These are phyloP conservation scores for Cyberlindnera galapagoensis DNA, from an alignment of 805 yeast genomes.

Conservation along the genomic window DNA sequence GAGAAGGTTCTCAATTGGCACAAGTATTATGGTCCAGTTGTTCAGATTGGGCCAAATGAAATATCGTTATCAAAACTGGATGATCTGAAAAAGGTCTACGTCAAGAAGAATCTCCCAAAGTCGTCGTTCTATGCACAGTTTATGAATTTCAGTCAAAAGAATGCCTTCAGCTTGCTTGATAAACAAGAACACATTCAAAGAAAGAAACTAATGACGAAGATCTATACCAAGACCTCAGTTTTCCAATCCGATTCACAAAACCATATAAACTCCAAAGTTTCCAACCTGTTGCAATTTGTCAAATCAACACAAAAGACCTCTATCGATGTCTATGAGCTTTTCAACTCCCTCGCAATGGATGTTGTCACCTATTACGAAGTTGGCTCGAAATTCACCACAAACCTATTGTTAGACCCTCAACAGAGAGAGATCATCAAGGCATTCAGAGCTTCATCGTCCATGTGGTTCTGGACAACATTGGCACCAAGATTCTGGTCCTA, in stretches of 20 bases:
- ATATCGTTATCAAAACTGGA: slow-evolving; percentile 49
- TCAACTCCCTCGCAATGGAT: slow-evolving; percentile 69
- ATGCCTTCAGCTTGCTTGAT: slow-evolving; percentile 51
- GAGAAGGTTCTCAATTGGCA: slow-evolving; percentile 45
- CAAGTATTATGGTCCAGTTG: slow-evolving; percentile 51
- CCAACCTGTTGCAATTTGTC: slow-evolving; percentile 20
- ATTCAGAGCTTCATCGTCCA: slow-evolving; percentile 43
- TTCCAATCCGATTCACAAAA: slow-evolving; percentile 26
- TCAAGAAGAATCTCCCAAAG: slow-evolving; percentile 48
- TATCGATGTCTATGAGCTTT: slow-evolving; percentile 54
- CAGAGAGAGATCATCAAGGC: slow-evolving; percentile 39
- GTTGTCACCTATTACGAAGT: slow-evolving; percentile 55
- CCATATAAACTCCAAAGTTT: slow-evolving; percentile 29
- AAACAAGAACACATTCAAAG: slow-evolving; percentile 40
- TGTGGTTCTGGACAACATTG: slow-evolving; percentile 62
- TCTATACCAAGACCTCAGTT: slow-evolving; percentile 40
- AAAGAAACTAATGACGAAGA: slow-evolving; percentile 33
- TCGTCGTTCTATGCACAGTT: slow-evolving; percentile 53
- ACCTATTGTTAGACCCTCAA: slow-evolving; percentile 34
- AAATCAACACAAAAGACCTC: slow-evolving; percentile 17
- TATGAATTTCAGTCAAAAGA: slow-evolving; percentile 47
- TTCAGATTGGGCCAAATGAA: slow-evolving; percentile 55
- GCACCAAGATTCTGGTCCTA: slow-evolving; percentile 47
- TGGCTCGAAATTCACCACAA: slow-evolving; percentile 42
- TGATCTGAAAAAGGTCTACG: slow-evolving; percentile 49